Conservation (phyloP, 73 alveolate species). For the Urostyla sp. region DNA sequence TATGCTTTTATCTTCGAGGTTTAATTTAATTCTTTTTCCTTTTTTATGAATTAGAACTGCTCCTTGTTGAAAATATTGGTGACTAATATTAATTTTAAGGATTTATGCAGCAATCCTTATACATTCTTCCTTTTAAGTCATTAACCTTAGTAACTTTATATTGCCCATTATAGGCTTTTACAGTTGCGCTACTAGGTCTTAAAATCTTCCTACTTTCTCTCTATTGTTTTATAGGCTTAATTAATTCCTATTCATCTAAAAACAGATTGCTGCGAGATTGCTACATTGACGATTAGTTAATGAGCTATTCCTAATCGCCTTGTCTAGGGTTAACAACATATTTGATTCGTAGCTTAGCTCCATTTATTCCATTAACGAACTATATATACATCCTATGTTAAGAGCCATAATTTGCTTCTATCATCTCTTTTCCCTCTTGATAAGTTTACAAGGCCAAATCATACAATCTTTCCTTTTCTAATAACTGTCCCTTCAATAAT, state of each 20-base stretch:
- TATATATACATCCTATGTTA: not conserved
- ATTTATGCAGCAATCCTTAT: too few relatives aligned
- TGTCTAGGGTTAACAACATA: slow-evolving; percentile 10
- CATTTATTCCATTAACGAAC: slow-evolving; percentile 26
- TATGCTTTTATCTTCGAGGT: not conserved
- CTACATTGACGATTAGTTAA: not conserved
- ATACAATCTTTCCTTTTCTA: slow-evolving; percentile 2
- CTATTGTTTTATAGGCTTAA: slow-evolving; percentile 23
- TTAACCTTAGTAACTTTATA: not conserved
- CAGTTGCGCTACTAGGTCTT: slow-evolving; percentile 20
- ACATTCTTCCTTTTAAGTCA: not conserved
- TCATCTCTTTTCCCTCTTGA: slow-evolving; percentile 15
- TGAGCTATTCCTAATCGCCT: not conserved
- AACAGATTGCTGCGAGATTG: not conserved
- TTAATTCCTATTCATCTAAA: slow-evolving; percentile 9
- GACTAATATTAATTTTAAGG: too few relatives aligned
- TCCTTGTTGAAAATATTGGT: not conserved
- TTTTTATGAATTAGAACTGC: not conserved
- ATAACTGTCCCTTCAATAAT: slow-evolving; percentile 20
- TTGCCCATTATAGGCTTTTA: not conserved
- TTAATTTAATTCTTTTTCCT: not conserved
- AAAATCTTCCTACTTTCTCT: not conserved
- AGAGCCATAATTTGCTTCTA: slow-evolving; percentile 21
- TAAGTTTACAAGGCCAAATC: slow-evolving; percentile 14
- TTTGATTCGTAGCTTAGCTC: slow-evolving; percentile 20